Evolutionary conservation across 257 asterid species (phyloP).

Genomic region (Parsonsia alboflavescens): DNA sequence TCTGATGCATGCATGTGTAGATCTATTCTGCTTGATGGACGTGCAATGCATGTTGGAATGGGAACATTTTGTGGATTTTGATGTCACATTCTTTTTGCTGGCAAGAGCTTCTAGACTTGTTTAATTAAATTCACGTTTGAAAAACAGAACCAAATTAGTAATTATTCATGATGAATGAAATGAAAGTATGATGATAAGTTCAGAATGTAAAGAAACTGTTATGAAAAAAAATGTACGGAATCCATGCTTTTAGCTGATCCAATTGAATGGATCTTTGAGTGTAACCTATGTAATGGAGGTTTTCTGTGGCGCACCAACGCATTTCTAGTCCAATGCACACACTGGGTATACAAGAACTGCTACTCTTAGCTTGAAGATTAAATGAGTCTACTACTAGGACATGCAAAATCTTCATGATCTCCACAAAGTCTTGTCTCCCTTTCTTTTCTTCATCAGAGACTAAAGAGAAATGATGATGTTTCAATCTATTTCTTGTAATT

Average conservation of each 20-base stretch:
- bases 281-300: background rate
- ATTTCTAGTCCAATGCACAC: background rate
- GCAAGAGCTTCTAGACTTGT: background rate
- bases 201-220: background rate
- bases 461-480: background rate
- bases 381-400: background rate
- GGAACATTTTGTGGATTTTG: background rate
- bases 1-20: background rate
- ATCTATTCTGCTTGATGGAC: background rate
- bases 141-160: background rate
- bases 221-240: too few species aligned
- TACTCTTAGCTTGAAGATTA: background rate
- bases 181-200: background rate
- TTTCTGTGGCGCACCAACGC: background rate
- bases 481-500: background rate
- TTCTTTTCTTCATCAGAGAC: background rate
- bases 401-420: background rate
- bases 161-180: background rate
- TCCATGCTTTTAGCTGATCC: background rate
- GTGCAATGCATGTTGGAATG: background rate
- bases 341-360: background rate
- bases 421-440: background rate
- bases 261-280: background rate
- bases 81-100: background rate
- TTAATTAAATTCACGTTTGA: background rate